These are phyloP conservation scores for Cyclostephanos tholiformis DNA, from an alignment of 108 stramenopile genomes.

Conservation along the genomic window DNA sequence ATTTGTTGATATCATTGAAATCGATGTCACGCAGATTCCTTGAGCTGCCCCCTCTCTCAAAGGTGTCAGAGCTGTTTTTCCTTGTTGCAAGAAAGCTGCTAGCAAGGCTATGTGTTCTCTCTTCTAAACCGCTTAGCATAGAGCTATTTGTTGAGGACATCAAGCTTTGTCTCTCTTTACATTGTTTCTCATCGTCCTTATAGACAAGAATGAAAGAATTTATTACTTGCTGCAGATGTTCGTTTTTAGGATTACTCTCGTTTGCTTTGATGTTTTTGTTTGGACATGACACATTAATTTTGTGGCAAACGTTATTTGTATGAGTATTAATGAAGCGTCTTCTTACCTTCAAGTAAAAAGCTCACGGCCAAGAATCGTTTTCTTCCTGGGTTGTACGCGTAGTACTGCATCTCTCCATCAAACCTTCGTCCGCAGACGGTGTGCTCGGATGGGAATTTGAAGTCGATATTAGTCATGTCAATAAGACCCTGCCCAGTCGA, in stretches of 20 bases:
- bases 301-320: neutral
- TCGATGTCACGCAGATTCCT: constrained; percentile 2
- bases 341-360: constrained; percentile 45
- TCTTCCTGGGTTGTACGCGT: constrained; percentile 55
- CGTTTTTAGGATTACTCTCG: constrained; percentile 31
- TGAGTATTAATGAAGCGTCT: neutral
- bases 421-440: constrained; percentile 64
- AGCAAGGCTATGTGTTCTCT: neutral
- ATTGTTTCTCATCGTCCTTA: constrained; percentile 31
- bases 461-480: constrained; percentile 77
- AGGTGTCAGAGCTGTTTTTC: constrained; percentile 12
- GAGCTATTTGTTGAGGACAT: constrained; percentile 13
- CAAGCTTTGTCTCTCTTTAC: constrained; percentile 21
- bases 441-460: constrained; percentile 85
- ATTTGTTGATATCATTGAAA: neutral
- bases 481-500: constrained; percentile 68
- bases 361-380: constrained; percentile 42
- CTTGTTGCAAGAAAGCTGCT: constrained; percentile 6
- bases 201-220: constrained; percentile 32
- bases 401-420: constrained; percentile 86
- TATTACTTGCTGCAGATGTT: constrained; percentile 46
- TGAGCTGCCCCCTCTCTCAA: constrained; percentile 5
- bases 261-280: constrained; percentile 10
- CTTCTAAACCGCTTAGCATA: neutral
- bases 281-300: neutral